phyloP scores from a whole-genome alignment of 306 rosid species.

The Carpinus viminea region DNA sequence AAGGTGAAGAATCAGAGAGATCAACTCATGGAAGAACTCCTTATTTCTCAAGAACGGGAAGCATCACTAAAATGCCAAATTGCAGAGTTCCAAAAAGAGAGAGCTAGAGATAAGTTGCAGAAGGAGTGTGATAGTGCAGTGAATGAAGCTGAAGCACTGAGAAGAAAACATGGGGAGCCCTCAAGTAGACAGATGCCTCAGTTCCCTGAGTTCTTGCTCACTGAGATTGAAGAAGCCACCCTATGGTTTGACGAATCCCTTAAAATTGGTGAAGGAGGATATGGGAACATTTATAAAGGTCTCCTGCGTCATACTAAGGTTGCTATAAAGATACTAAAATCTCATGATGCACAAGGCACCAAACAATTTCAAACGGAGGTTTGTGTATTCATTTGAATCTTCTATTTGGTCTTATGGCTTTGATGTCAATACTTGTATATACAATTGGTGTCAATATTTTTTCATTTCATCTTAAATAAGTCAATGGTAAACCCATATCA shows the following conservation, averaged over 20 bases:
- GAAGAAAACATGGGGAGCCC: conserved; percentile 53
- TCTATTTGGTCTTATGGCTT: too few species aligned
- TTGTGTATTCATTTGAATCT: background rate
- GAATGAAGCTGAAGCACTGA: conserved; percentile 66
- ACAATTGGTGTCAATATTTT: too few species aligned
- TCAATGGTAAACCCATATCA: too few species aligned
- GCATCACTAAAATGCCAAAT: conserved; percentile 55
- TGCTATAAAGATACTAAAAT: conserved; percentile 66
- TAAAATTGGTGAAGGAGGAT: conserved; percentile 65
- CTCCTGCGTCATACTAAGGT: conserved; percentile 42
- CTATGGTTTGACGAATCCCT: conserved; percentile 32
- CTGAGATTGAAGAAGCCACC: conserved; percentile 50
- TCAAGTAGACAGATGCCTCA: conserved; percentile 36
- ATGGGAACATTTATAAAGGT: conserved; percentile 50
- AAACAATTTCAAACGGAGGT: conserved; percentile 64
- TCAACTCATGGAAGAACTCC: conserved; percentile 52
- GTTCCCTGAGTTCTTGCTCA: conserved; percentile 45
- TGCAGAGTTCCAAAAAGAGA: conserved; percentile 55
- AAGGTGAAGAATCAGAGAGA: conserved; percentile 45
- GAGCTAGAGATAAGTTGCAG: conserved; percentile 55
- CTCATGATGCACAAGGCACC: conserved; percentile 68
- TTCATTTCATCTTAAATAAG: too few species aligned
- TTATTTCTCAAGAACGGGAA: conserved; percentile 49
- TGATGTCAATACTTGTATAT: too few species aligned
- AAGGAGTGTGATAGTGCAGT: conserved; percentile 60